A percentile compares a stretch with the other conserved stretches of the same genome.
These are phyloP conservation scores for Lodderomyces orthopsilosis DNA, from an alignment of 1,139 yeast genomes.

Conservation along the genomic window DNA sequence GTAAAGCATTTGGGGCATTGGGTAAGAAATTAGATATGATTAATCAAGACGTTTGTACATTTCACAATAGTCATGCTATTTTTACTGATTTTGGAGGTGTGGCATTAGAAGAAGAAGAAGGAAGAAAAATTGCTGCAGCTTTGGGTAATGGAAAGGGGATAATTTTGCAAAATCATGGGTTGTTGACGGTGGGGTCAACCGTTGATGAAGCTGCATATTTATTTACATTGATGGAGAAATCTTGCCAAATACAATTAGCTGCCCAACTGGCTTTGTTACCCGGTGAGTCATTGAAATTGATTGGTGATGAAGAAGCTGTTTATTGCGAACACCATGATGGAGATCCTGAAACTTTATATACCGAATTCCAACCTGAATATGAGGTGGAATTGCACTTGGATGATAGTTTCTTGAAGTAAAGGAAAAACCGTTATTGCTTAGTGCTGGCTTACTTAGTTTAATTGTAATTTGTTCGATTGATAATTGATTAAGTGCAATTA, in stretches of 20 bases:
- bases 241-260: slow-evolving; percentile 68
- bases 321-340: slow-evolving; percentile 61
- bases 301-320: slow-evolving; percentile 67
- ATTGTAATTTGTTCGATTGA: too few relatives aligned
- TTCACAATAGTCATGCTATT: slow-evolving; percentile 65
- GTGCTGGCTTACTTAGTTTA: too few relatives aligned
- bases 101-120: slow-evolving; percentile 73
- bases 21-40: slow-evolving; percentile 75
- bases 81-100: slow-evolving; percentile 76
- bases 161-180: slow-evolving; percentile 75
- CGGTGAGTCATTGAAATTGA: slow-evolving; percentile 27
- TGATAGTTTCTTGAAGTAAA: slow-evolving; percentile 16
- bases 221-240: slow-evolving; percentile 63
- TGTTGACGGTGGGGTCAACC: slow-evolving; percentile 71
- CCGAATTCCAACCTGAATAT: slow-evolving; percentile 65
- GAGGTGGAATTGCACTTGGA: slow-evolving; percentile 34
- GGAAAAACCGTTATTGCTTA: slow-evolving; percentile 1
- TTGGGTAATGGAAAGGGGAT: slow-evolving; percentile 62
- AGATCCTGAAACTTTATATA: slow-evolving; percentile 66
- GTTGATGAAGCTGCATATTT: slow-evolving; percentile 83
- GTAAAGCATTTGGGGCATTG: slow-evolving; percentile 72
- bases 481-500: too few relatives aligned
- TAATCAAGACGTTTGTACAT: slow-evolving; percentile 72
- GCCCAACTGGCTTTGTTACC: slow-evolving; percentile 60
- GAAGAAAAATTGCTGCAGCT: slow-evolving; percentile 62